phyloP scores from a whole-genome alignment of 352 stramenopile species.

The Globisporangium nagaii region DNA sequence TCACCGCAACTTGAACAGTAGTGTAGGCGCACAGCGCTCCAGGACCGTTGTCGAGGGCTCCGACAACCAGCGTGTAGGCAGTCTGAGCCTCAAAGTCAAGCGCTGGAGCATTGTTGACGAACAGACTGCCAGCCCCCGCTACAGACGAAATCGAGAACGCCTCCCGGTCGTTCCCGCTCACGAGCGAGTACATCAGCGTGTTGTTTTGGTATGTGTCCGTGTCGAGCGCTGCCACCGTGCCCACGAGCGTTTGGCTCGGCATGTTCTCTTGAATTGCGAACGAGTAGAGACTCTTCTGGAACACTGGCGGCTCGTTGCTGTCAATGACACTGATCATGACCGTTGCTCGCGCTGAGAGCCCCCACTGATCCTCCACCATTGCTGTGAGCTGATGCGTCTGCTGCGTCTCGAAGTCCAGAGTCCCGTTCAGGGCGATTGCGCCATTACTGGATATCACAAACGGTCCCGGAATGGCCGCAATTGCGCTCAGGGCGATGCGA shows the following conservation, averaged over 20 bases:
- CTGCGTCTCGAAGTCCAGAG: slow-evolving; percentile 15
- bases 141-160: slow-evolving; percentile 38
- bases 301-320: slow-evolving; percentile 40
- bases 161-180: slow-evolving; percentile 30
- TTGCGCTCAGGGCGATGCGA: not conserved
- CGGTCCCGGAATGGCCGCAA: not conserved
- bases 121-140: slow-evolving; percentile 23
- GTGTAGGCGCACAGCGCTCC: slow-evolving; percentile 17
- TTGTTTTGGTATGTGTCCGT: slow-evolving; percentile 44
- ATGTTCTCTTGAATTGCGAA: slow-evolving; percentile 37
- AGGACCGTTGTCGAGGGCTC: slow-evolving; percentile 20
- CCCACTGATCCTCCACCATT: slow-evolving; percentile 25
- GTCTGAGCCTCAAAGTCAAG: slow-evolving; percentile 41
- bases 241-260: slow-evolving; percentile 21
- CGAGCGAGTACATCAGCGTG: slow-evolving; percentile 39
- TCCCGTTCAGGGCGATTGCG: not conserved
- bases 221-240: slow-evolving; percentile 27
- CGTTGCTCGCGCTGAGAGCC: slow-evolving; percentile 12
- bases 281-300: slow-evolving; percentile 20
- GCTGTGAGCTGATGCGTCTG: slow-evolving; percentile 11
- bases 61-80: slow-evolving; percentile 14
- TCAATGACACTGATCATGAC: slow-evolving; percentile 35
- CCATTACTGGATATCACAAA: slow-evolving; percentile 2
- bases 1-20: slow-evolving; percentile 14
- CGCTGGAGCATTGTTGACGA: slow-evolving; percentile 20